A percentile compares a stretch with the other conserved stretches of the same genome.
phyloP scores from a whole-genome alignment of 1,139 yeast species.

The Kazachstania sp. region DNA sequence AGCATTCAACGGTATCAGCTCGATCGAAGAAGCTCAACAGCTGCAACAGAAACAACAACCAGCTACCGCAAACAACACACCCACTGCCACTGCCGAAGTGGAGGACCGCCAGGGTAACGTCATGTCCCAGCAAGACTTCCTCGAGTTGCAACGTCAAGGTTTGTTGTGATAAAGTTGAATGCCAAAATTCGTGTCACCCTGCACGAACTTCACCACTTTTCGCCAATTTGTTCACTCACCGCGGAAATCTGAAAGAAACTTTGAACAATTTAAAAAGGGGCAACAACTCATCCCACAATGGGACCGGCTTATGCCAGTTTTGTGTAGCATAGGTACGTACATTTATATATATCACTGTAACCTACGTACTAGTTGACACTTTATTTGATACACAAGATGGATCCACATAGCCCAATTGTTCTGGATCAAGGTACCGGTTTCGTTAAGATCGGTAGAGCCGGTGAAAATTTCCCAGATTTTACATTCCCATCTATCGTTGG shows the following conservation, averaged over 20 bases:
- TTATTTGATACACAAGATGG: slow-evolving; percentile 15
- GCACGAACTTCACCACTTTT: neutral
- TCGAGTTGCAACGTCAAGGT: slow-evolving; percentile 82
- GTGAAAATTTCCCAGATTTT: slow-evolving; percentile 93
- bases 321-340: too few relatives aligned
- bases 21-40: slow-evolving; percentile 58
- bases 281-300: neutral
- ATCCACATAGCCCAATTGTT: slow-evolving; percentile 40
- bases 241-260: too few relatives aligned
- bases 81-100: slow-evolving; percentile 57
- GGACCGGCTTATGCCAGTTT: too few relatives aligned
- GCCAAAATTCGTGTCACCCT: too few relatives aligned
- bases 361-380: too few relatives aligned
- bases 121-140: slow-evolving; percentile 72
- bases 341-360: too few relatives aligned
- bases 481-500: slow-evolving; percentile 99
- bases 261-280: neutral
- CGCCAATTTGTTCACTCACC: neutral
- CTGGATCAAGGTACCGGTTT: slow-evolving; percentile 99
- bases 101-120: slow-evolving; percentile 93
- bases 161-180: slow-evolving; percentile 35
- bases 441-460: slow-evolving; percentile 90
- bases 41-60: slow-evolving; percentile 24
- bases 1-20: slow-evolving; percentile 56
- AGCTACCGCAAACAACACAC: slow-evolving; percentile 32